Percentiles rank a stretch among this genome's conserved stretches.
Evolutionary conservation across 2,329 filamentous ascomycete species (phyloP).

Genomic region (Trichophyton verrucosum): DNA sequence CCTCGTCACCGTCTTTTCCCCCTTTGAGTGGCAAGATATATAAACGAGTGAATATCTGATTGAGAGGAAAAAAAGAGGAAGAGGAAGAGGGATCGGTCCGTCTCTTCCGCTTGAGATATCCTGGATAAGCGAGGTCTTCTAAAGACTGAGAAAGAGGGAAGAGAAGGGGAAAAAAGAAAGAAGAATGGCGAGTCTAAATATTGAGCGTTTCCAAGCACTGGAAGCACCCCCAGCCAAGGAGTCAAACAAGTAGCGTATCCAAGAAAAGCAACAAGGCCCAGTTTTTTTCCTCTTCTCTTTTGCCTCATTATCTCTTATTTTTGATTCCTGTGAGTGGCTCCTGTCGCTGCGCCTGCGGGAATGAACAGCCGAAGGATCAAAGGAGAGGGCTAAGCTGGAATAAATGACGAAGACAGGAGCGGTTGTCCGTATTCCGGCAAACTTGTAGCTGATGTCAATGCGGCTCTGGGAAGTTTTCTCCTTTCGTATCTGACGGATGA

Average conservation of each 20-base stretch:
- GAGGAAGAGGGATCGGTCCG: not conserved
- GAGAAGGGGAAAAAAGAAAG: not conserved
- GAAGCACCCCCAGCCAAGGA: not conserved
- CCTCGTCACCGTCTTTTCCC: not conserved
- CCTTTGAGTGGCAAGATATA: not conserved
- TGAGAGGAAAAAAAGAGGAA: not conserved
- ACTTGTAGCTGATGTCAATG: not conserved
- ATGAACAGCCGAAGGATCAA: not conserved
- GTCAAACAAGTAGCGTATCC: not conserved
- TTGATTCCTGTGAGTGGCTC: not conserved
- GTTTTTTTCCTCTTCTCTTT: not conserved
- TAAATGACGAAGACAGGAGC: not conserved
- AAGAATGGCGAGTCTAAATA: not conserved
- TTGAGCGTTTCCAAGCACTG: not conserved
- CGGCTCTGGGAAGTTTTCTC: not conserved
- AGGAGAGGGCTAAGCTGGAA: not conserved
- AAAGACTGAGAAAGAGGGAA: not conserved
- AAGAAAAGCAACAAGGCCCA: conserved; percentile 4
- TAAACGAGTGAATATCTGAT: not conserved
- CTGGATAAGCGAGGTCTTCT: not conserved
- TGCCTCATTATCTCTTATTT: not conserved
- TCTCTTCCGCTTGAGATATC: not conserved
- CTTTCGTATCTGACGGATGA: not conserved
- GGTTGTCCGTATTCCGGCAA: not conserved
- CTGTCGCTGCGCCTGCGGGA: not conserved